phyloP scores from a whole-genome alignment of 2,329 filamentous ascomycete genomes.

The Zopfia rhizophila region DNA sequence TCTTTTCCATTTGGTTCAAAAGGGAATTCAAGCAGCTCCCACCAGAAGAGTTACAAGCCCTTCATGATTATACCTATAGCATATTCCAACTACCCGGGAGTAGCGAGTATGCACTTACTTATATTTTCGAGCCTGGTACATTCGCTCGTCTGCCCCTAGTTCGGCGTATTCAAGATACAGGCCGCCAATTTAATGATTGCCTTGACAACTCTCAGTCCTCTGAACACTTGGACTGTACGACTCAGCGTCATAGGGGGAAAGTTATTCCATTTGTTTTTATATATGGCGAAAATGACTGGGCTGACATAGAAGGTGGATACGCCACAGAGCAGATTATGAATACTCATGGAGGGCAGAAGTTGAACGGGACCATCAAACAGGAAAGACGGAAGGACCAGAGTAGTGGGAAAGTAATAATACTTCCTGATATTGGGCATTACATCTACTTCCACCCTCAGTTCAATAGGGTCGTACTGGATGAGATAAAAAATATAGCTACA shows the following conservation, averaged over 20 bases:
- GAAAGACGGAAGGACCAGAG: too few species aligned
- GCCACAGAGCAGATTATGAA: constrained; percentile 83
- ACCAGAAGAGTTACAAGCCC: constrained; percentile 77
- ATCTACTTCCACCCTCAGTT: too few species aligned
- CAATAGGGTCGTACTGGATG: too few species aligned
- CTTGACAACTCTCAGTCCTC: constrained; percentile 26
- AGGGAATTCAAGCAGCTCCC: constrained; percentile 92
- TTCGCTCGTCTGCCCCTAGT: constrained; percentile 90
- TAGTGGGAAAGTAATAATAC: too few species aligned
- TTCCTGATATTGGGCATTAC: too few species aligned
- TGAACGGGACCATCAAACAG: too few species aligned
- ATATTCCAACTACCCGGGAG: constrained; percentile 94
- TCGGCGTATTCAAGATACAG: constrained; percentile 84
- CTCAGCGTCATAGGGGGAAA: constrained; percentile 59
- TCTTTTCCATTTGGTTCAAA: constrained; percentile 95
- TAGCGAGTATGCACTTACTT: constrained; percentile 92
- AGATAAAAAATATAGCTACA: too few species aligned
- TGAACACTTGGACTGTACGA: constrained; percentile 30
- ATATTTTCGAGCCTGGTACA: constrained; percentile 91
- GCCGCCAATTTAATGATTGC: constrained; percentile 69
- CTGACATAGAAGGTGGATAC: constrained; percentile 89
- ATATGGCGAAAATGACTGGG: constrained; percentile 99
- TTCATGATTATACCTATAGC: constrained; percentile 94
- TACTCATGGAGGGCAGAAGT: too few species aligned
- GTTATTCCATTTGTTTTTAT: constrained; percentile 89